A percentile compares a stretch with the other conserved stretches of the same genome.
Evolutionary conservation across 73 alveolate species (phyloP).

Genomic region (Tetrahymena borealis): DNA sequence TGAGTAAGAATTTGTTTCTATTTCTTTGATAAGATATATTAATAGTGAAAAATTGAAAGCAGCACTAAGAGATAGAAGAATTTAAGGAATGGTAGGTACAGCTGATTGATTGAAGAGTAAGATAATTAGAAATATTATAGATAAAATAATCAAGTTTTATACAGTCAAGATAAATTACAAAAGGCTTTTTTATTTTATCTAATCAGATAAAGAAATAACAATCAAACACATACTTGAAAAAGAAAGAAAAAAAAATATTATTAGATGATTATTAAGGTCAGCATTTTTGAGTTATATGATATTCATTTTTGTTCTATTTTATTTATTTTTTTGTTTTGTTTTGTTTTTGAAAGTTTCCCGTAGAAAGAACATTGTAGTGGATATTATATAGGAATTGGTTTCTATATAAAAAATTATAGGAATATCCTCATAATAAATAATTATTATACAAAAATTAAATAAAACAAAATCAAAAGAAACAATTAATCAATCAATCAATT

Average conservation of each 20-base stretch:
- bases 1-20: background rate
- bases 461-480: background rate
- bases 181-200: background rate
- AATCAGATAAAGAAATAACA: background rate
- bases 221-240: background rate
- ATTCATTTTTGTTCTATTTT: background rate
- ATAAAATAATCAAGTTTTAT: background rate
- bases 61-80: background rate
- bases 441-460: background rate
- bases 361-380: too few relatives aligned
- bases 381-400: background rate
- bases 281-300: background rate
- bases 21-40: background rate
- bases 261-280: background rate
- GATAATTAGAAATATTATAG: background rate
- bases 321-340: too few relatives aligned
- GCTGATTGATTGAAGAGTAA: background rate
- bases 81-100: background rate
- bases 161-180: background rate
- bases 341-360: too few relatives aligned
- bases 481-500: background rate
- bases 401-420: background rate
- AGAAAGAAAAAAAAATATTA: background rate
- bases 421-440: background rate
- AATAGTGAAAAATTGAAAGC: background rate